Conservation (phyloP, 2,329 filamentous ascomycete genomes). For the Epichloe brachyelytri region DNA sequence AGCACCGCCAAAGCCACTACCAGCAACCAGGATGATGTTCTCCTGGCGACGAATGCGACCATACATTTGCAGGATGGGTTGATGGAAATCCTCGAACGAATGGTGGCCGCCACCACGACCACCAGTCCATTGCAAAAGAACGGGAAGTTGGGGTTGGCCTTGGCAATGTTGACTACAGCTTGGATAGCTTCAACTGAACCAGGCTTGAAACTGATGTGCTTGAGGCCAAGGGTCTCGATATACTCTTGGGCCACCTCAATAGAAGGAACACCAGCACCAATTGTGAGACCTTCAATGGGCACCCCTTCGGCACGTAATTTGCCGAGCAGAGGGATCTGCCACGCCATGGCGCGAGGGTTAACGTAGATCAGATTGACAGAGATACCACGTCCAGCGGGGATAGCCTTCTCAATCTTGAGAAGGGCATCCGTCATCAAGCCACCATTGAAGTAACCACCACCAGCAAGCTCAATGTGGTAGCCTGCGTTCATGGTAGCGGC, state of each 20-base stretch:
- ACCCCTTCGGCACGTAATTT: constrained; percentile 73
- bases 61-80: constrained; percentile 85
- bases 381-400: constrained; percentile 77
- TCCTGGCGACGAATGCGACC: constrained; percentile 70
- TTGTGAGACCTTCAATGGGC: constrained; percentile 82
- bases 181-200: constrained; percentile 83
- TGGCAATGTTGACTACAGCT: constrained; percentile 81
- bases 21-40: constrained; percentile 81
- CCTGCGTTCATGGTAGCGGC: constrained; percentile 87
- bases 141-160: constrained; percentile 86
- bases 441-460: constrained; percentile 78
- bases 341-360: constrained; percentile 76
- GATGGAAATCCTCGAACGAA: constrained; percentile 91
- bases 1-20: constrained; percentile 80
- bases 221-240: constrained; percentile 81
- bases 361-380: constrained; percentile 86
- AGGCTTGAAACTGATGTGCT: constrained; percentile 91
- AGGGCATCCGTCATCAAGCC: constrained; percentile 74
- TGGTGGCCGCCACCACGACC: constrained; percentile 89
- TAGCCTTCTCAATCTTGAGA: constrained; percentile 69
- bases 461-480: constrained; percentile 85
- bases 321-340: constrained; percentile 79
- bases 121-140: constrained; percentile 89
- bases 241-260: constrained; percentile 90
- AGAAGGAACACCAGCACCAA: constrained; percentile 86